Evolutionary conservation across 1,139 yeast species (phyloP).

Genomic region (Groenewaldozyma sp.): DNA sequence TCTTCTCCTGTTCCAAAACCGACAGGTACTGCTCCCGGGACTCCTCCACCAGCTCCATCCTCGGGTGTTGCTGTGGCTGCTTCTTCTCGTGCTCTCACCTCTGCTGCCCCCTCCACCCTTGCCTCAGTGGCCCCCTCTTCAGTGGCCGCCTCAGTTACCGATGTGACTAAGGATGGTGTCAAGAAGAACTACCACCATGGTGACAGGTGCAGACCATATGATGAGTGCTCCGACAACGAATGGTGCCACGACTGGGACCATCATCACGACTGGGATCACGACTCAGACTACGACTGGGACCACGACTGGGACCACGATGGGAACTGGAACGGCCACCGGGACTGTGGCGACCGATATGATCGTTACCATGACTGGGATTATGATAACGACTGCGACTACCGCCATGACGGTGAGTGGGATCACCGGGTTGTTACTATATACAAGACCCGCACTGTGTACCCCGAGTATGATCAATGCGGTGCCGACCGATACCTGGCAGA

Average conservation of each 20-base stretch:
- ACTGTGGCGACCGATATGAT: slow-evolving; percentile 1
- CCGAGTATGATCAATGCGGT: too few species aligned
- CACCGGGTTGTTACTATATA: too few species aligned
- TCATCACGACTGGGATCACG: slow-evolving; percentile 1
- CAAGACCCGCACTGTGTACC: too few species aligned
- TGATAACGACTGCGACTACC: slow-evolving; percentile 1
- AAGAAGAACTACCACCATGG: too few species aligned
- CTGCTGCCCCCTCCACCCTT: too few species aligned
- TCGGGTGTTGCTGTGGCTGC: slow-evolving; percentile 6
- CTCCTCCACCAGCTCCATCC: slow-evolving; percentile 1
- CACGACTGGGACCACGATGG: background rate
- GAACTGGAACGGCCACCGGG: background rate
- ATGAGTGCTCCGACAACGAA: too few species aligned
- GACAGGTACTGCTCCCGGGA: background rate
- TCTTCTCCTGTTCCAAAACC: slow-evolving; percentile 3
- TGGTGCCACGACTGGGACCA: too few species aligned
- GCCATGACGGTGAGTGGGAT: background rate
- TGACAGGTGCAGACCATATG: too few species aligned
- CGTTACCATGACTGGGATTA: background rate
- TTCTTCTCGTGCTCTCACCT: slow-evolving; percentile 2
- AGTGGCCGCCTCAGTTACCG: too few species aligned
- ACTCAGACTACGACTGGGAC: background rate
- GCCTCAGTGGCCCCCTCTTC: too few species aligned
- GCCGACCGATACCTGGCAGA: too few species aligned
- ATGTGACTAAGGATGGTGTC: too few species aligned